Conservation (phyloP, 345 rosid species). For the Trapa bicornis region DNA sequence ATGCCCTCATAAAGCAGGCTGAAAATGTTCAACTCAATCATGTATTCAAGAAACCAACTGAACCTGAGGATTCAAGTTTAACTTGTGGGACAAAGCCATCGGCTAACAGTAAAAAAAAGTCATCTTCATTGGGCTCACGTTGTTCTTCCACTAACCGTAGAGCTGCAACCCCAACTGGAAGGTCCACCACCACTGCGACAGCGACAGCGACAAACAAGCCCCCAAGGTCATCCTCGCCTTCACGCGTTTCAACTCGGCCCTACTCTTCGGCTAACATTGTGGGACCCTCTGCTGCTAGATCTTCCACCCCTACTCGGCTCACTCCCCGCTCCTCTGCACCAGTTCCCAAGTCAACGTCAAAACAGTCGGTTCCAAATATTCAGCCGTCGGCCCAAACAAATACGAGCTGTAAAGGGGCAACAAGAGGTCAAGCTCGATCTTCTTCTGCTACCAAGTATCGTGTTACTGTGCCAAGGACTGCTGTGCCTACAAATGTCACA, state of each 20-base stretch:
- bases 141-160: slow-evolving; percentile 8
- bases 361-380: slow-evolving; percentile 4
- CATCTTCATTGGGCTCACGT: slow-evolving; percentile 45
- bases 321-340: slow-evolving; percentile 26
- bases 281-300: slow-evolving; percentile 23
- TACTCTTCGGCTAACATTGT: slow-evolving; percentile 26
- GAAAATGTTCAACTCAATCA: slow-evolving; percentile 46
- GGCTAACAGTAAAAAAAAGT: slow-evolving; percentile 29
- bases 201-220: slow-evolving; percentile 22
- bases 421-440: slow-evolving; percentile 21
- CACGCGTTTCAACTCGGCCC: slow-evolving; percentile 26
- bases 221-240: slow-evolving; percentile 66
- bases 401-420: slow-evolving; percentile 21
- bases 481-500: slow-evolving; percentile 39
- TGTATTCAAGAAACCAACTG: slow-evolving; percentile 18
- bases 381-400: slow-evolving; percentile 36
- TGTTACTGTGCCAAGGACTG: slow-evolving; percentile 17
- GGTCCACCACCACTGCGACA: slow-evolving; percentile 31
- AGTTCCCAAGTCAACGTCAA: slow-evolving; percentile 39
- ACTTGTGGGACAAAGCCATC: slow-evolving; percentile 29
- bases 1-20: slow-evolving; percentile 23
- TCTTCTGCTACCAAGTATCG: slow-evolving; percentile 38
- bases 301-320: slow-evolving; percentile 42
- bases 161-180: slow-evolving; percentile 50
- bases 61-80: slow-evolving; percentile 25